Base-by-base conservation (phyloP, 495 filamentous ascomycete species). In the Podospora pseudopauciseta region DNA sequence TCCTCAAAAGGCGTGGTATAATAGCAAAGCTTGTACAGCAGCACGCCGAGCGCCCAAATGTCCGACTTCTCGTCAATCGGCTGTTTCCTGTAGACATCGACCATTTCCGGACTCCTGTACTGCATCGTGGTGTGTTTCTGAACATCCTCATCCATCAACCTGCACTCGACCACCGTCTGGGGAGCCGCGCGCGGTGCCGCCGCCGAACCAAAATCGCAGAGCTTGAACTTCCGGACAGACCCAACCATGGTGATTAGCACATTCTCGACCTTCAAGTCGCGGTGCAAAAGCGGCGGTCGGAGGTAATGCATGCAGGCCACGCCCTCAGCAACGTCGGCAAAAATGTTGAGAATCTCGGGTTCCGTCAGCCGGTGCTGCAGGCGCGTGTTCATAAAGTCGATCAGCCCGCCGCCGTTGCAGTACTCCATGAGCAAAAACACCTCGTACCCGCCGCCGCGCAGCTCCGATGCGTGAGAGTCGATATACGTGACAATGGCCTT, bases 221-320 rank as follows among this genome's bases (percentile, higher is more conserved):
- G 85, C 82, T 98, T 97, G 81, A 97, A 99, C 68, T 86, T 83
- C 62, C 85, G 84, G 53, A 83, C 82, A 18, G 80, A 80, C 13
- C 84, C 87, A 53, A 76, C 80, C 54, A 86, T 84, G 53, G 90
- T 92, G 72, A 99, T 99, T 67, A 99, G 86, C 39, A 99, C 93
- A 76, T 99, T 99, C 80, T 99, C 95, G 65, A 99, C 95, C 80
- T 99, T 99, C 55, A 99, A 82, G 80, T 99, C 95, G 66, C 95
- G 87, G 80, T 99, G 95, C 32, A 98, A 83, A 63, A 99, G 83
- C 54, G 95, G 91, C 23, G 95, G 95, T 74, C 94, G 96, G 61
- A 99, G 88, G 77, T 99, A 98, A 76, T 99, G 95, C 95, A 99
- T 97, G 78, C 93, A 97, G 49, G 95, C 95, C 63, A 99, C 95